Evolutionary conservation across 805 yeast species (phyloP).

Genomic region (Yarrowia porcina): DNA sequence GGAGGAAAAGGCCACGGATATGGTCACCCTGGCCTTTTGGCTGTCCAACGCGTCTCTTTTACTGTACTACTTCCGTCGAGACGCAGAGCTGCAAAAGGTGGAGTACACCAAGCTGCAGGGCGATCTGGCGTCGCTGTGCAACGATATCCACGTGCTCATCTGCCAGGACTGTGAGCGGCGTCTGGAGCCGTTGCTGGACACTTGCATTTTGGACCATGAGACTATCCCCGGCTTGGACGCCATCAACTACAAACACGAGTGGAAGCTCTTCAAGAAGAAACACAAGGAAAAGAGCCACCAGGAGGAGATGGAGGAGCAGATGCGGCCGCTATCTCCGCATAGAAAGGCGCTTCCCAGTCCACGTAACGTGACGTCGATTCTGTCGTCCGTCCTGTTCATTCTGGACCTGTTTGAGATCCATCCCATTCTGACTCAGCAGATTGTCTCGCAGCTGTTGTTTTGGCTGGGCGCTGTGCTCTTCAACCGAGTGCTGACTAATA

Average conservation of each 20-base stretch:
- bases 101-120: constrained; percentile 35
- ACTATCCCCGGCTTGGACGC: constrained; percentile 79
- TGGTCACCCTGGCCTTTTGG: constrained; percentile 71
- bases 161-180: constrained; percentile 41
- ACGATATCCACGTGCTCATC: constrained; percentile 38
- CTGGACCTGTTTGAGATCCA: constrained; percentile 78
- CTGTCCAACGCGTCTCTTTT: constrained; percentile 72
- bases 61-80: constrained; percentile 71
- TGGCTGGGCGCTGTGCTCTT: constrained; percentile 73
- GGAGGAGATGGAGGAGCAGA: constrained; percentile 69
- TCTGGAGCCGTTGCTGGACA: constrained; percentile 37
- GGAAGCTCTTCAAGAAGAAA: constrained; percentile 58
- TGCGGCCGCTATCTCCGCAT: constrained; percentile 79
- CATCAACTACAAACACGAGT: constrained; percentile 70
- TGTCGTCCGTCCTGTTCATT: constrained; percentile 85
- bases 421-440: constrained; percentile 71
- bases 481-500: constrained; percentile 64
- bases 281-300: constrained; percentile 51
- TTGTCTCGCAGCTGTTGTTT: constrained; percentile 71
- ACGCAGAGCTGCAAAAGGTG: constrained; percentile 44
- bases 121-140: constrained; percentile 35
- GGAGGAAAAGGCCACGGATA: constrained; percentile 39
- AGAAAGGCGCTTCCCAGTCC: constrained; percentile 90
- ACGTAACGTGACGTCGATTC: constrained; percentile 72
- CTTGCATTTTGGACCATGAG: constrained; percentile 57